Conservation (phyloP, 768 basidiomycete species). For the Asterophora lycoperdoides region DNA sequence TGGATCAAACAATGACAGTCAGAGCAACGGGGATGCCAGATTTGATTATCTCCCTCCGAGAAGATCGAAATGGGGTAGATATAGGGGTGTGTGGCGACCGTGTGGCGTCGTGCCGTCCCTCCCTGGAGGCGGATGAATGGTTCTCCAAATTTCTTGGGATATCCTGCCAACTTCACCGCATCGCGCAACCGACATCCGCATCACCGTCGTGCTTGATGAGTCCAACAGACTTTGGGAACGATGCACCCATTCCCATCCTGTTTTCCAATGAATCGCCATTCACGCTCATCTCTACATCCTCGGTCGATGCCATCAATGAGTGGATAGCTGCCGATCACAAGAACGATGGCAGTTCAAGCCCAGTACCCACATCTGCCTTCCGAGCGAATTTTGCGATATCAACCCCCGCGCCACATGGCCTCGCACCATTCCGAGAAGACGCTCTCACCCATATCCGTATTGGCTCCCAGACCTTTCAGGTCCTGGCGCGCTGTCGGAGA, state of each 20-base stretch:
- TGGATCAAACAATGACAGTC: conserved; percentile 5
- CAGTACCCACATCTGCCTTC: conserved; percentile 12
- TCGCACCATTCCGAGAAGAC: conserved; percentile 12
- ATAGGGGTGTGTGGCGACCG: background rate
- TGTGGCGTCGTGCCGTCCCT: background rate
- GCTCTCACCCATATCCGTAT: conserved; percentile 8
- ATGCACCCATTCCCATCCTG: conserved; percentile 4
- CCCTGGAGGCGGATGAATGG: conserved; percentile 14
- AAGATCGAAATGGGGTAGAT: background rate
- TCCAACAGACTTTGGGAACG: background rate
- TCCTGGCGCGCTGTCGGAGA: conserved; percentile 10
- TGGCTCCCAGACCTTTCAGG: conserved; percentile 11
- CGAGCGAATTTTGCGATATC: conserved; percentile 14
- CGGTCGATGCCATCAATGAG: conserved; percentile 6
- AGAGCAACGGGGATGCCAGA: conserved; percentile 12
- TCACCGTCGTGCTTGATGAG: background rate
- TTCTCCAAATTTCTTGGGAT: conserved; percentile 11
- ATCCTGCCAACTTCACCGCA: conserved; percentile 12
- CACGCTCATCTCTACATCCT: conserved; percentile 13
- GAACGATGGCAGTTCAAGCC: background rate
- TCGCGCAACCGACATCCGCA: background rate
- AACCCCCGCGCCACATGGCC: background rate
- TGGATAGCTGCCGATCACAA: conserved; percentile 10
- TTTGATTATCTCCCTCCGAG: background rate
- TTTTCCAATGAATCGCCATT: conserved; percentile 17